A percentile compares a stretch with the other conserved stretches of the same genome.
phyloP scores from a whole-genome alignment of 371 early-diverging fungal species.

The Capillidium rhysosporum region DNA sequence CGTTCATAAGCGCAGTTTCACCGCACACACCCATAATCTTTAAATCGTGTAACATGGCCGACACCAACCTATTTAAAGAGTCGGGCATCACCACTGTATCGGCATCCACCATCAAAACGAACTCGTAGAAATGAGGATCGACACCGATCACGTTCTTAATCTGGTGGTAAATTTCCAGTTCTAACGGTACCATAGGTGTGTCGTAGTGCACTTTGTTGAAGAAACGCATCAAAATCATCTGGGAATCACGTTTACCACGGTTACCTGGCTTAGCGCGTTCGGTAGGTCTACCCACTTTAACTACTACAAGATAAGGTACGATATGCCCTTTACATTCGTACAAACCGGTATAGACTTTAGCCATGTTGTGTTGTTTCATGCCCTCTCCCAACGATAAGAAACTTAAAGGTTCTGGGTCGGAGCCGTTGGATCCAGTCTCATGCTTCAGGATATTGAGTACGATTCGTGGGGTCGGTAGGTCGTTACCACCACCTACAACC shows the following conservation, averaged over 20 bases:
- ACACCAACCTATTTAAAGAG: conserved; percentile 68
- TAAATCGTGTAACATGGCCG: conserved; percentile 66
- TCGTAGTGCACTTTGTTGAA: conserved; percentile 89
- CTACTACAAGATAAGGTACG: conserved; percentile 88
- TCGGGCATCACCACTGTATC: conserved; percentile 81
- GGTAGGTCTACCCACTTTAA: conserved; percentile 71
- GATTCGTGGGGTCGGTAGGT: conserved; percentile 90
- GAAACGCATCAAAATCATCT: conserved; percentile 96
- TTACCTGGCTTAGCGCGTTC: conserved; percentile 75
- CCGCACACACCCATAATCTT: conserved; percentile 86
- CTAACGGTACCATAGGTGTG: conserved; percentile 74
- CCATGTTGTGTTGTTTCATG: conserved; percentile 78
- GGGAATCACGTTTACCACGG: conserved; percentile 98
- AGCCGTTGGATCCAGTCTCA: conserved; percentile 27
- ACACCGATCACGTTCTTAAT: conserved; percentile 84
- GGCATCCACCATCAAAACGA: conserved; percentile 89
- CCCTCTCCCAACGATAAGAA: conserved; percentile 87
- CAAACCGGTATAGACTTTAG: conserved; percentile 93
- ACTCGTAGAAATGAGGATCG: conserved; percentile 71
- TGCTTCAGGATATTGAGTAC: conserved; percentile 87
- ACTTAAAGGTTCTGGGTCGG: conserved; percentile 70
- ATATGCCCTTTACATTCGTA: conserved; percentile 76
- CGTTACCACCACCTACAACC: conserved; percentile 93
- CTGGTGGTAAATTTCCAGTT: conserved; percentile 82
- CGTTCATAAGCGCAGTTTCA: conserved; percentile 76